Percentiles rank a stretch among this genome's conserved stretches.
These are phyloP conservation scores for Ogataea siamensis DNA, from an alignment of 805 yeast species.

Conservation along the genomic window DNA sequence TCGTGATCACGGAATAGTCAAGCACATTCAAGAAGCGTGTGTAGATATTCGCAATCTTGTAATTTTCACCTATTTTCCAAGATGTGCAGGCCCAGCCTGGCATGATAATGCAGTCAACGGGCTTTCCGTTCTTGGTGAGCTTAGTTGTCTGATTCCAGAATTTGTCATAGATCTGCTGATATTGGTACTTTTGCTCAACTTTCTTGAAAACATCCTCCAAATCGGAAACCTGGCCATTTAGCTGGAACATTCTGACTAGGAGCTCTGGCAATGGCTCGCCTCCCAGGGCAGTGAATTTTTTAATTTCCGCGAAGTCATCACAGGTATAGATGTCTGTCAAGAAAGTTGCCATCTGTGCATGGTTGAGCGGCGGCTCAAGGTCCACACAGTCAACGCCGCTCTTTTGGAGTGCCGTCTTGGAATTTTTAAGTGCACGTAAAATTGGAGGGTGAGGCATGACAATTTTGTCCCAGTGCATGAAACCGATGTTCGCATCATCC, in stretches of 20 bases:
- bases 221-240: constrained; percentile 20
- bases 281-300: constrained; percentile 23
- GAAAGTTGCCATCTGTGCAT: constrained; percentile 28
- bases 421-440: constrained; percentile 39
- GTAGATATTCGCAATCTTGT: constrained; percentile 44
- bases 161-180: constrained; percentile 38
- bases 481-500: constrained; percentile 42
- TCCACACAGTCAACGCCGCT: constrained; percentile 44
- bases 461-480: constrained; percentile 42
- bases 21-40: constrained; percentile 54
- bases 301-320: constrained; percentile 30
- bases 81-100: constrained; percentile 46
- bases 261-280: constrained; percentile 32
- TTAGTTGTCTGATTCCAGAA: constrained; percentile 37
- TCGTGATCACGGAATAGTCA: constrained; percentile 46
- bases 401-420: constrained; percentile 25
- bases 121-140: constrained; percentile 36
- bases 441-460: constrained; percentile 58
- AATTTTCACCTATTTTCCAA: constrained; percentile 41
- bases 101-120: constrained; percentile 48
- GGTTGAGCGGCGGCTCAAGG: constrained; percentile 35
- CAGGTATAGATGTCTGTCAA: constrained; percentile 25
- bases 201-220: constrained; percentile 41
- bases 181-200: constrained; percentile 34
- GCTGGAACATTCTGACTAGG: constrained; percentile 17